Evolutionary conservation across 176 grass and related monocot genomes (phyloP).

Genomic region (Elymus sibiricus): DNA sequence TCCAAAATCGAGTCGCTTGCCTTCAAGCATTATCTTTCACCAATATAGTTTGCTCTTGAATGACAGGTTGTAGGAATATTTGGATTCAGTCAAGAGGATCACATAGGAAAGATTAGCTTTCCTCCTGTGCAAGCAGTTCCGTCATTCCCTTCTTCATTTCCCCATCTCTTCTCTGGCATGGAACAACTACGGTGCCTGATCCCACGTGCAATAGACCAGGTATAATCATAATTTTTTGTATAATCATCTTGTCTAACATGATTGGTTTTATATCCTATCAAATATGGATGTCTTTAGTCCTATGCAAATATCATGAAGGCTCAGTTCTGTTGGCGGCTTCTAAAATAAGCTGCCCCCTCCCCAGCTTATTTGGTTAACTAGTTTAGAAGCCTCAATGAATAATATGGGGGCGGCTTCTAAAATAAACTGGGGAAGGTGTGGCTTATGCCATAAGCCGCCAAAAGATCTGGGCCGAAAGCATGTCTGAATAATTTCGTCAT

Average conservation of each 20-base stretch:
- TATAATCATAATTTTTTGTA: constrained; percentile 17
- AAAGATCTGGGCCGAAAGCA: no score
- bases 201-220: constrained; percentile 92
- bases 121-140: constrained; percentile 85
- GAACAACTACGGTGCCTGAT: constrained; percentile 76
- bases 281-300: neutral
- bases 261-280: neutral
- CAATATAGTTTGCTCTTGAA: constrained; percentile 11
- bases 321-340: no score
- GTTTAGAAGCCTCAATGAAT: no score
- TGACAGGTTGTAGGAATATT: constrained; percentile 75
- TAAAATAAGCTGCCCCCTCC: no score
- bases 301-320: neutral
- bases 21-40: constrained; percentile 1
- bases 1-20: neutral
- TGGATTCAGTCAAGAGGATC: constrained; percentile 81
- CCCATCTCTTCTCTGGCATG: constrained; percentile 68
- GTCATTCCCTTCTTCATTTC: constrained; percentile 88
- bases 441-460: no score
- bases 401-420: no score
- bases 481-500: neutral
- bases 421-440: no score
- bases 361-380: no score
- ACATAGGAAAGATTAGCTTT: constrained; percentile 82
- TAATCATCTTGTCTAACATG: no score